phyloP scores from a whole-genome alignment of 2,329 filamentous ascomycete genomes.

The Cladosporium oxysporum region DNA sequence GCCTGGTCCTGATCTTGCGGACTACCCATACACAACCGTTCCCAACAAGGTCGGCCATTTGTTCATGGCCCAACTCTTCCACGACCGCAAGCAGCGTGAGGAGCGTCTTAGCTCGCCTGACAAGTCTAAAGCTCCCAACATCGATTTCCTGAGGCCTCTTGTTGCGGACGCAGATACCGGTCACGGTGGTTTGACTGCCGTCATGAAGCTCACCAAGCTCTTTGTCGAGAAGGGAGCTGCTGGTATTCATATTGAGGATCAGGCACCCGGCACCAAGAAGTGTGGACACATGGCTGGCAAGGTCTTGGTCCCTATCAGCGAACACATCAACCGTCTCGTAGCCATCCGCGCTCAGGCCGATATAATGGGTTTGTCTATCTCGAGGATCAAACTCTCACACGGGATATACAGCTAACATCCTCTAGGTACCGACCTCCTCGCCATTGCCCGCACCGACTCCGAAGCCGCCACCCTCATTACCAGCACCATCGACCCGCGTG shows the following conservation, averaged over 20 bases:
- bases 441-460: slow-evolving; percentile 92
- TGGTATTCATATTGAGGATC: slow-evolving; percentile 98
- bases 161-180: slow-evolving; percentile 96
- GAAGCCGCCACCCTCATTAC: slow-evolving; percentile 97
- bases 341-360: slow-evolving; percentile 97
- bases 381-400: not conserved
- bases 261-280: slow-evolving; percentile 98
- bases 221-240: slow-evolving; percentile 96
- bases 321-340: slow-evolving; percentile 97
- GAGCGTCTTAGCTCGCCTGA: slow-evolving; percentile 80
- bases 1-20: slow-evolving; percentile 94
- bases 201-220: slow-evolving; percentile 99
- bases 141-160: slow-evolving; percentile 94
- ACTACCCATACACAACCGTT: slow-evolving; percentile 92
- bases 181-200: slow-evolving; percentile 93
- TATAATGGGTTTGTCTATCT: slow-evolving; percentile 75
- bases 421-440: slow-evolving; percentile 76
- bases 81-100: slow-evolving; percentile 97
- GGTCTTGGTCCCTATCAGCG: slow-evolving; percentile 91
- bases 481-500: slow-evolving; percentile 90
- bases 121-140: slow-evolving; percentile 72
- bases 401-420: not conserved
- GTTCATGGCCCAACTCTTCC: slow-evolving; percentile 98
- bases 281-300: slow-evolving; percentile 99
- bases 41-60: slow-evolving; percentile 97